Evolutionary conservation across 2,329 filamentous ascomycete genomes (phyloP), one percentile per base, ranked within the genome.

Genomic region (Aspergillus versicolor): DNA sequence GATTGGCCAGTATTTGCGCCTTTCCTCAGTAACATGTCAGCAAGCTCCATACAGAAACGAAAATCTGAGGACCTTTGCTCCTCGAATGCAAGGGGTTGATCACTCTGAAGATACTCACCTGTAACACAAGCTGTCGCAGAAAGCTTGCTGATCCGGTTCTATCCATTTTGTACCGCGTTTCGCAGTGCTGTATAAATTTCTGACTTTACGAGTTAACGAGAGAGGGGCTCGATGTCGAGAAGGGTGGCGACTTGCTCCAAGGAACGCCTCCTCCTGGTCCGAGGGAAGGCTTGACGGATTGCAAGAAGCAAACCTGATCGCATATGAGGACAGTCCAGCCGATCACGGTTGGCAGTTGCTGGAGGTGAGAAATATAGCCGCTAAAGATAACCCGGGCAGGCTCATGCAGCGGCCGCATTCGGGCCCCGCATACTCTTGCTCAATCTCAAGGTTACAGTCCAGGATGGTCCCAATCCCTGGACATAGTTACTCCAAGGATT

Each of bases 71-170:
- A 43, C 5, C 4, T 37, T 37, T 27, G 2, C 2, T 9, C 24
- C 24, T 27, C 24, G 7, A 27, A 27, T 12, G 4, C 32, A 37
- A 37, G 11, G 13, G 32, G 32, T 12, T 37, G 32, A 37, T 15
- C 32, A 12, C 32, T 12, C 32, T 37, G 12, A 37, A 37, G 11
- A 37, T 37, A 12, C 49, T 6, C 43, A 34, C 49, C 49, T 52
- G 49, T 15, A 52, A 17, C 38, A 27, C 49, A 5, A 52, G 27
- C 40, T 52, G 49, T 27, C 44, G 49, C 49, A 52, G 40, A 52
- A 52, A 52, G 40, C 24, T 17, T 5, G 49, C n/a, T 2, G 49
- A 40, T 13, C 24, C 38, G 43, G 40, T 32, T 19, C 24, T 40
- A 43, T 34, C 24, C 6, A 27, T 27, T 27, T 9, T 9, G 1